Evolutionary conservation across 1,284 basidiomycete species (phyloP), one percentile per base, ranked within the genome.

Genomic region (Sporisorium graminicola): DNA sequence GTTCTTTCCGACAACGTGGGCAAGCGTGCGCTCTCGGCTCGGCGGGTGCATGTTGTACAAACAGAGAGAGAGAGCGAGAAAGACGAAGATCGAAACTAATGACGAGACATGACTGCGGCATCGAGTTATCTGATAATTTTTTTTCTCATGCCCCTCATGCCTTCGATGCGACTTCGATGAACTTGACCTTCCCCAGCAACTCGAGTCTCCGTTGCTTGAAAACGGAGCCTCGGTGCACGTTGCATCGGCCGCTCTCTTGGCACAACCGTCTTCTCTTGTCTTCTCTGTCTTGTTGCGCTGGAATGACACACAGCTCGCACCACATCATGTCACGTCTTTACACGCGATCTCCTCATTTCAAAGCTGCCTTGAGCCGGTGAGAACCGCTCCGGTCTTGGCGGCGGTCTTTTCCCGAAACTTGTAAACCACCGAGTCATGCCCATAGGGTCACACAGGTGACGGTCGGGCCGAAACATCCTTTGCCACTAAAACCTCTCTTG

Each of bases 401-500:
- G 29, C 29, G 27, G 27, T n/a, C 29, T n/a, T 12, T 27, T 20
- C 12, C 46, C 24, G 26, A 18, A n/a, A 9, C 29, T 7, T 29
- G 6, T n/a, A 14, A 6, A n/a, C n/a, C 9, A n/a, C 40, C 40
- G 40, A 35, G 35, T 3, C 29, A 35, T 35, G 35, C 35, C 3
- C 8, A 20, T n/a, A 2, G 16, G 20, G n/a, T 4, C 40, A 20
- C 9, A 8, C n/a, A 29, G 12, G 16, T 18, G 49, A 20, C 18
- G 20, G 49, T 50, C 49, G 49, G 49, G 8, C 49, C 49, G 49
- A 50, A 27, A 16, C 44, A 13, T 46, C 44, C 27, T 4, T n/a
- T 43, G 40, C 40, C 1, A 1, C n/a, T 20, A 12, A 6, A 8
- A 18, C 3, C n/a, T n/a, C 5, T 18, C 18, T 18, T 40, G 40